A percentile compares a stretch with the other conserved stretches of the same genome.
These are phyloP conservation scores for Erythrophleum fordii DNA, from an alignment of 306 rosid genomes.

Conservation along the genomic window DNA sequence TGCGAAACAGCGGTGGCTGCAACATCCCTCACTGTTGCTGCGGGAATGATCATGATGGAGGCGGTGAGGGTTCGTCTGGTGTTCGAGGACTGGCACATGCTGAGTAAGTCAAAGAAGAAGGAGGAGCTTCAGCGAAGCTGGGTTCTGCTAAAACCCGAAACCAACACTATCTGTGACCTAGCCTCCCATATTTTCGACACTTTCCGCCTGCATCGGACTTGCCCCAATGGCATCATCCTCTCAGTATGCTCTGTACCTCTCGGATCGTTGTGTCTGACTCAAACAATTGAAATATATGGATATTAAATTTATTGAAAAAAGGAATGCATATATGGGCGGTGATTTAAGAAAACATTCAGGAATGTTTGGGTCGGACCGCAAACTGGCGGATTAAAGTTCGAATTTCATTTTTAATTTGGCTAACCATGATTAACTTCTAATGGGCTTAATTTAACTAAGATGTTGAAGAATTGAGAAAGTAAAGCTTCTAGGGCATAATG, in stretches of 20 bases:
- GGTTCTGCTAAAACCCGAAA: constrained; percentile 79
- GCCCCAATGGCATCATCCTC: constrained; percentile 73
- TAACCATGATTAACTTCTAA: background rate
- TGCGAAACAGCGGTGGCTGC: background rate
- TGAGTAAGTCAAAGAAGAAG: constrained; percentile 59
- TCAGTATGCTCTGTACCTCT: constrained; percentile 50
- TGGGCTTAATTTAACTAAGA: background rate
- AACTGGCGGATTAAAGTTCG: background rate
- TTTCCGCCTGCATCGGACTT: constrained; percentile 65
- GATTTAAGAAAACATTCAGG: background rate
- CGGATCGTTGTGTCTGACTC: background rate
- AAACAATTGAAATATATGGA: constrained; percentile 2
- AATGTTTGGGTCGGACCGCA: background rate
- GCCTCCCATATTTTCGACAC: constrained; percentile 51
- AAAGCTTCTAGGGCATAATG: constrained; percentile 4
- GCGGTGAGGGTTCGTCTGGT: constrained; percentile 66
- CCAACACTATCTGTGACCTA: constrained; percentile 69
- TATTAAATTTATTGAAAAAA: background rate
- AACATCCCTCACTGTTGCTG: background rate
- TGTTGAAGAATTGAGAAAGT: background rate
- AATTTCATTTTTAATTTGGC: background rate
- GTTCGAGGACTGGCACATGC: constrained; percentile 58
- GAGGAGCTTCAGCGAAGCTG: constrained; percentile 77
- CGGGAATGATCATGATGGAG: constrained; percentile 47
- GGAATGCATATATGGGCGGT: background rate